phyloP scores from a whole-genome alignment of 352 stramenopile genomes.

The Phytophthora syringae region DNA sequence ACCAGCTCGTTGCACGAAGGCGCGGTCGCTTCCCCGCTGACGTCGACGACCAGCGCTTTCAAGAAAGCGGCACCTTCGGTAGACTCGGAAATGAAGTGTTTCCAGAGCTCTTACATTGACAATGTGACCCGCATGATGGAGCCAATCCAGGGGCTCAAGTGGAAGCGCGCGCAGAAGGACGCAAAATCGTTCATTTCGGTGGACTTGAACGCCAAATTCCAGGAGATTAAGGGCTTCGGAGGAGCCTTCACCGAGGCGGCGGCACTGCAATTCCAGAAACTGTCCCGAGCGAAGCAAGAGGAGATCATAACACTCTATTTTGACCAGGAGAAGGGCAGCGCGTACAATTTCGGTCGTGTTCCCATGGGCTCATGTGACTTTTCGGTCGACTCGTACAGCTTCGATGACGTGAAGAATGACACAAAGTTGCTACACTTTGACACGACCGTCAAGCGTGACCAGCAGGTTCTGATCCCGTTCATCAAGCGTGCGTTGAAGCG shows the following conservation, averaged over 20 bases:
- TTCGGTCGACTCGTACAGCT: constrained; percentile 86
- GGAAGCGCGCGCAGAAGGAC: constrained; percentile 22
- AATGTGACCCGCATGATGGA: constrained; percentile 72
- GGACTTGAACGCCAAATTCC: constrained; percentile 54
- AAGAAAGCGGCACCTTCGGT: constrained; percentile 17
- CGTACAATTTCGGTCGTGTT: constrained; percentile 89
- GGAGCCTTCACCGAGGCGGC: constrained; percentile 92
- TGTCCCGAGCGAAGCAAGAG: constrained; percentile 78
- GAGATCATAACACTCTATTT: constrained; percentile 90
- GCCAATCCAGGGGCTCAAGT: constrained; percentile 50
- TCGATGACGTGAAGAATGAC: constrained; percentile 83
- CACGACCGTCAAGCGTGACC: constrained; percentile 75
- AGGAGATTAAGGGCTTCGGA: constrained; percentile 90
- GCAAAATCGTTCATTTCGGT: constrained; percentile 52
- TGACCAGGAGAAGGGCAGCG: constrained; percentile 72
- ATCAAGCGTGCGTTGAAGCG: constrained; percentile 39
- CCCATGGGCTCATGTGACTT: constrained; percentile 93
- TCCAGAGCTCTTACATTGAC: constrained; percentile 72
- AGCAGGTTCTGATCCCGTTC: constrained; percentile 81
- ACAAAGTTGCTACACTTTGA: constrained; percentile 80
- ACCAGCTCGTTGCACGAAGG: constrained; percentile 25
- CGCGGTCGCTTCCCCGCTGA: constrained; percentile 9
- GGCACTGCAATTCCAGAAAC: constrained; percentile 84
- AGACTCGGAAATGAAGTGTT: constrained; percentile 45
- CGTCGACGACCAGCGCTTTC: constrained; percentile 4